phyloP scores from a whole-genome alignment of 2,329 filamentous ascomycete species.

The Ambrosiella cleistominuta region DNA sequence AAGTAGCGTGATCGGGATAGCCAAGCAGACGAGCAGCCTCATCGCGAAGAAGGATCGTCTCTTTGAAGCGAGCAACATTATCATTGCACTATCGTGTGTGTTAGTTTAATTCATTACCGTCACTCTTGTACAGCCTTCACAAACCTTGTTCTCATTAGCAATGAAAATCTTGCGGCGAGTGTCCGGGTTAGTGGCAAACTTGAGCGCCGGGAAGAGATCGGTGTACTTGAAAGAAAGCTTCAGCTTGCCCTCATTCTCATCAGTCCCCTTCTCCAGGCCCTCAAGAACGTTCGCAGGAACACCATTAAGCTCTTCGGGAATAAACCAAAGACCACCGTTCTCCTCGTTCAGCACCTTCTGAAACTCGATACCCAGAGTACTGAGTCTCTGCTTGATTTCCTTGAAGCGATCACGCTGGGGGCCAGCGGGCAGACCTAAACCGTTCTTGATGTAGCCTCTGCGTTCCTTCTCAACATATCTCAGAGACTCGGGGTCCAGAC shows the following conservation, averaged over 20 bases:
- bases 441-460: conserved; percentile 61
- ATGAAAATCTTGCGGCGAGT: conserved; percentile 53
- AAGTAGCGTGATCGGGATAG: conserved; percentile 59
- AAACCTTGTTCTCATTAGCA: conserved; percentile 61
- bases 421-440: conserved; percentile 52
- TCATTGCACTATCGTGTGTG: conserved; percentile 34
- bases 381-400: conserved; percentile 67
- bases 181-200: conserved; percentile 55
- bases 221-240: conserved; percentile 71
- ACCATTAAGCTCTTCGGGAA: conserved; percentile 52
- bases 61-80: conserved; percentile 57
- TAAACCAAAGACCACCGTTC: conserved; percentile 66
- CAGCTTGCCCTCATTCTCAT: conserved; percentile 55
- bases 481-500: conserved; percentile 49
- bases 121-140: neutral
- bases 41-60: conserved; percentile 57
- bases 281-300: conserved; percentile 54
- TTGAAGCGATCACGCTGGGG: conserved; percentile 63
- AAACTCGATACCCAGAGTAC: conserved; percentile 55
- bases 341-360: conserved; percentile 73
- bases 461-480: conserved; percentile 62
- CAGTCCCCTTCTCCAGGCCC: conserved; percentile 52
- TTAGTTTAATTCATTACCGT: neutral
- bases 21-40: conserved; percentile 61
- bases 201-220: conserved; percentile 59